Conservation (phyloP, 2,329 filamentous ascomycete species). For the Chaetomiaceae sp. region DNA sequence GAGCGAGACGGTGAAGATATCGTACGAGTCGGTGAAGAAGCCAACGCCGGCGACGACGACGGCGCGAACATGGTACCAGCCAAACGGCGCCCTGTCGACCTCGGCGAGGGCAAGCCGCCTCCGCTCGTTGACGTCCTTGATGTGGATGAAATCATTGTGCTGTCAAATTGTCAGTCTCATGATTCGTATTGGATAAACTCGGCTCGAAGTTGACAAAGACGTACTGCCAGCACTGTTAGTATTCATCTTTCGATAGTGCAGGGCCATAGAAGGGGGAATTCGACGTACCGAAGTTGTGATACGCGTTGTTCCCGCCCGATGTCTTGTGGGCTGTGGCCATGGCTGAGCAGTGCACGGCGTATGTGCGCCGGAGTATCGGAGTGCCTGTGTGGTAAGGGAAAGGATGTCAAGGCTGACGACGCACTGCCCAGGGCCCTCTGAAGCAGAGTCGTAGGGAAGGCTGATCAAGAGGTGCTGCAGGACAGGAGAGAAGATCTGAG, state of each 20-base stretch:
- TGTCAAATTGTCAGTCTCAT: conserved; percentile 12
- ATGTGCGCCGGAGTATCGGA: background rate
- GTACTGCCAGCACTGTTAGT: too few species aligned
- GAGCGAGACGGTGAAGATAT: conserved; percentile 71
- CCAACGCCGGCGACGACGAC: conserved; percentile 76
- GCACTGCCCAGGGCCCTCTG: too few species aligned
- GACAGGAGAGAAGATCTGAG: background rate
- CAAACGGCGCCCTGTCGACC: conserved; percentile 76
- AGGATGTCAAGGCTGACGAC: too few species aligned
- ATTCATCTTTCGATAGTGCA: background rate
- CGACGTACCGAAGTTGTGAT: conserved; percentile 58
- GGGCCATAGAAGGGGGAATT: background rate
- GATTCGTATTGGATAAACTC: background rate
- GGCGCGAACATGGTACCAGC: conserved; percentile 79
- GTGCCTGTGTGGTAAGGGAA: background rate
- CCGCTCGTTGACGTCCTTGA: conserved; percentile 71
- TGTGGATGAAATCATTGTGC: conserved; percentile 45
- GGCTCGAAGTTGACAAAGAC: too few species aligned
- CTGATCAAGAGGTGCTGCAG: too few species aligned
- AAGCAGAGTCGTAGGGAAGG: too few species aligned
- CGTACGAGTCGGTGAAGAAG: conserved; percentile 75
- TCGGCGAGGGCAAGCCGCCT: conserved; percentile 74
- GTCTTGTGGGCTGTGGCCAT: conserved; percentile 41
- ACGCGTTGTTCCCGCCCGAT: conserved; percentile 62
- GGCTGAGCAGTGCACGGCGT: background rate